A percentile compares a stretch with the other conserved stretches of the same genome.
Conservation (phyloP, 169 alveolate genomes). For the Eimeria praecox region DNA sequence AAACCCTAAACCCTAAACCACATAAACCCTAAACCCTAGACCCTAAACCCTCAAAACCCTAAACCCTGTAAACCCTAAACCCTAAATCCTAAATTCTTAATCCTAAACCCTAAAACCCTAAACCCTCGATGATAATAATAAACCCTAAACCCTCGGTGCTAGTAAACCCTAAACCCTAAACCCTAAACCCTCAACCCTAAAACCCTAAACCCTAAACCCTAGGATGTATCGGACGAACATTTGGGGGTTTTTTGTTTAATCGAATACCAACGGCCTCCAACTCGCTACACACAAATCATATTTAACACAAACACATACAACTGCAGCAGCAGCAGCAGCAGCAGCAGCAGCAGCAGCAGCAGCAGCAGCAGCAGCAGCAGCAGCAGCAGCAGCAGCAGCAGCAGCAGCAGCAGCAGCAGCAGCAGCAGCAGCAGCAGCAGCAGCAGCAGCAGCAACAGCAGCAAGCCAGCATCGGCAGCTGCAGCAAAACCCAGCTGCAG, state of each 20-base stretch:
- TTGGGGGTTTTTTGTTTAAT: slow-evolving; percentile 97
- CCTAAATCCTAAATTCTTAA: background rate
- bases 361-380: no score
- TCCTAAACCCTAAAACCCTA: background rate
- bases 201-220: slow-evolving; percentile 32
- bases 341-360: no score
- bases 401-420: background rate
- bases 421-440: no score
- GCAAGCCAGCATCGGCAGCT: slow-evolving; percentile 50
- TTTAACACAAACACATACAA: background rate
- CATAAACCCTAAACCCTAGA: background rate
- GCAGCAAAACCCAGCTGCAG: background rate
- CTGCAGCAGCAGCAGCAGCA: background rate
- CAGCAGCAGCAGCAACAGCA: no score
- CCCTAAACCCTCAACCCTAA: background rate
- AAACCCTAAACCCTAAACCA: background rate
- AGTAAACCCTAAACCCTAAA: slow-evolving; percentile 21
- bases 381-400: slow-evolving; percentile 64
- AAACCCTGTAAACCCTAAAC: background rate
- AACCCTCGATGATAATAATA: background rate
- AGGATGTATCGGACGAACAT: slow-evolving; percentile 85
- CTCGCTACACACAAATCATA: slow-evolving; percentile 90
- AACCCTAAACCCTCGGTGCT: background rate
- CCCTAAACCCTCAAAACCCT: no score
- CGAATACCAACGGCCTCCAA: slow-evolving; percentile 99